Evolutionary conservation across 805 yeast species (phyloP).

Genomic region (Blastobotrys chiropterorum): DNA sequence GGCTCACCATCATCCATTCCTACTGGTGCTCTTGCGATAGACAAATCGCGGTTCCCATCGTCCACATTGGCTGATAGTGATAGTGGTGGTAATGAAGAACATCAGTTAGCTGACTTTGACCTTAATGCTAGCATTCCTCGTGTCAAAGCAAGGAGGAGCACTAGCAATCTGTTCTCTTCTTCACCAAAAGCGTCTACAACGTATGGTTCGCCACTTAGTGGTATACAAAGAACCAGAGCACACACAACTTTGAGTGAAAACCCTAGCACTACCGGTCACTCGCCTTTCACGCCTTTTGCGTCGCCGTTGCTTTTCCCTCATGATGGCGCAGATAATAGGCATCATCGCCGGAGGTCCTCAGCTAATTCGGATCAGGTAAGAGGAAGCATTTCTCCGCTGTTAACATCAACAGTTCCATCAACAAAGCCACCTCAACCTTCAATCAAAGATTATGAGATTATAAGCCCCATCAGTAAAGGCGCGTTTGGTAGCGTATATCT

Average conservation of each 20-base stretch:
- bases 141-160: slow-evolving; percentile 26
- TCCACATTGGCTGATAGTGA: background rate
- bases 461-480: slow-evolving; percentile 92
- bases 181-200: slow-evolving; percentile 5
- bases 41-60: background rate
- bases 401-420: slow-evolving; percentile 43
- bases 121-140: slow-evolving; percentile 28
- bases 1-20: background rate
- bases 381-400: slow-evolving; percentile 74
- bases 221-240: slow-evolving; percentile 10
- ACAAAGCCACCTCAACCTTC: slow-evolving; percentile 59
- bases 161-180: slow-evolving; percentile 9
- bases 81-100: slow-evolving; percentile 2
- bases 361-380: slow-evolving; percentile 32
- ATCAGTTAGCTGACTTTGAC: slow-evolving; percentile 19
- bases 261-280: slow-evolving; percentile 15
- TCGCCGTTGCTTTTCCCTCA: slow-evolving; percentile 52
- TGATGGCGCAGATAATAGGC: slow-evolving; percentile 30
- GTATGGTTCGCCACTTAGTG: slow-evolving; percentile 16
- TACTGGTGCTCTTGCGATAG: background rate
- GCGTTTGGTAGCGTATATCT: slow-evolving; percentile 95
- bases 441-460: slow-evolving; percentile 79
- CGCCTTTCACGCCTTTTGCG: slow-evolving; percentile 55
- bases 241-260: background rate
- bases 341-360: slow-evolving; percentile 27